Percentiles rank a stretch among this genome's conserved stretches.
phyloP scores from a whole-genome alignment of 306 rosid species.

The Lagenaria siceraria region DNA sequence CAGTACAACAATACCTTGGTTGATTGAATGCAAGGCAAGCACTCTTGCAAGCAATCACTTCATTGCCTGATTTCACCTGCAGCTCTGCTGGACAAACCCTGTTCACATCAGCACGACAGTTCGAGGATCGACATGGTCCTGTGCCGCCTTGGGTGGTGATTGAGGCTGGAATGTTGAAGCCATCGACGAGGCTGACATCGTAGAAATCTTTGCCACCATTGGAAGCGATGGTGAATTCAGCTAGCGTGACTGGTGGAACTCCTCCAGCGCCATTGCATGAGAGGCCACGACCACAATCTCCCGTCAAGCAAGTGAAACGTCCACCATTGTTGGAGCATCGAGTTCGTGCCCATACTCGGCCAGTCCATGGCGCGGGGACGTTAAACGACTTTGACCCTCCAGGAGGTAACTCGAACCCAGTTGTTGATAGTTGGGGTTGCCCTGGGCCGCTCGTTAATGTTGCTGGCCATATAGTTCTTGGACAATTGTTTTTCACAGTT shows the following conservation, averaged over 20 bases:
- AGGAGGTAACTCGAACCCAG: slow-evolving; percentile 3
- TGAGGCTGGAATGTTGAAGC: neutral
- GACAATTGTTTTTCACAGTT: neutral
- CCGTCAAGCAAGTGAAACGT: neutral
- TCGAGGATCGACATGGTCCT: neutral
- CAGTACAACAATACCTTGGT: slow-evolving; percentile 39
- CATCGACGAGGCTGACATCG: neutral
- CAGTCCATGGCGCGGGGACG: neutral
- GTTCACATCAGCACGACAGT: neutral
- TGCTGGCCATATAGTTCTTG: neutral
- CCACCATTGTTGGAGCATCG: neutral
- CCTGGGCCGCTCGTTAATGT: neutral
- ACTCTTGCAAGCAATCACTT: slow-evolving; percentile 27
- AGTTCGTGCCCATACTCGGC: slow-evolving; percentile 7
- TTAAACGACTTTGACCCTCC: neutral
- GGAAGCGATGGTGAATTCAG: neutral
- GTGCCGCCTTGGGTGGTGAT: neutral
- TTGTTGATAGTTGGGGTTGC: slow-evolving; percentile 7
- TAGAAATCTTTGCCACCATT: slow-evolving; percentile 4
- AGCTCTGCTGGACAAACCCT: neutral
- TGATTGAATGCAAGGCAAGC: slow-evolving; percentile 29
- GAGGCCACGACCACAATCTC: neutral
- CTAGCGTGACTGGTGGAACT: neutral
- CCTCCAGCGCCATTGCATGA: slow-evolving; percentile 1
- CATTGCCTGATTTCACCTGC: neutral